Evolutionary conservation across 2,329 filamentous ascomycete species (phyloP).

Genomic region (Drechslerella coelobrocha): DNA sequence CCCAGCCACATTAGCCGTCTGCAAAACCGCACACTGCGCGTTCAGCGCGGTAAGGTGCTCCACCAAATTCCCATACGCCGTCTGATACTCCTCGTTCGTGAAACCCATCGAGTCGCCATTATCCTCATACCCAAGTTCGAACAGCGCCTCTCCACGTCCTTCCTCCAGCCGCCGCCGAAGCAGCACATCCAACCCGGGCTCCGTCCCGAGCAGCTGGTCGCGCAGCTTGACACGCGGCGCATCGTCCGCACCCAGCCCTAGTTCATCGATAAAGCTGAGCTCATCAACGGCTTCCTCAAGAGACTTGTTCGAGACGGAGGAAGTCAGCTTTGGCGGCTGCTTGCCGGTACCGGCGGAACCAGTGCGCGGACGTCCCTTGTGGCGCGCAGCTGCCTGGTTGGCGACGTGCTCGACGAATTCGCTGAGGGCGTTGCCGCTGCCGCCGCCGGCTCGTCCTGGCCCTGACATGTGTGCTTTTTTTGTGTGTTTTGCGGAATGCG

Average conservation of each 20-base stretch:
- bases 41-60: constrained; percentile 68
- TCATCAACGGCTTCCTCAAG: constrained; percentile 69
- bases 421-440: constrained; percentile 70
- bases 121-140: constrained; percentile 91
- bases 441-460: constrained; percentile 19
- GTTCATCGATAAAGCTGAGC: constrained; percentile 83
- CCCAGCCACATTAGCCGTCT: constrained; percentile 80
- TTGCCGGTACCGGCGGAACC: constrained; percentile 52
- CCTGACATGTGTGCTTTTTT: constrained; percentile 30
- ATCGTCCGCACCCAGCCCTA: constrained; percentile 71
- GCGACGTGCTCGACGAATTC: constrained; percentile 98
- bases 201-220: constrained; percentile 72
- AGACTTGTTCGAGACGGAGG: constrained; percentile 55
- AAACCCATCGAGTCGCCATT: constrained; percentile 85
- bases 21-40: constrained; percentile 79
- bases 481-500: no score
- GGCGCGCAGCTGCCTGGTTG: constrained; percentile 81
- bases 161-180: constrained; percentile 76
- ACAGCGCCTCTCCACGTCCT: constrained; percentile 85
- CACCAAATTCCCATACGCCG: constrained; percentile 71
- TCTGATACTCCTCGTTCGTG: constrained; percentile 75
- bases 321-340: constrained; percentile 58
- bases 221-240: constrained; percentile 69
- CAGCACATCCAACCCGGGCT: constrained; percentile 68
- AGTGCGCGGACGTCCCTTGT: constrained; percentile 60